Evolutionary conservation across 805 yeast genomes (phyloP), one percentile per base, ranked within the genome.

Genomic region (Yarrowia bubula): DNA sequence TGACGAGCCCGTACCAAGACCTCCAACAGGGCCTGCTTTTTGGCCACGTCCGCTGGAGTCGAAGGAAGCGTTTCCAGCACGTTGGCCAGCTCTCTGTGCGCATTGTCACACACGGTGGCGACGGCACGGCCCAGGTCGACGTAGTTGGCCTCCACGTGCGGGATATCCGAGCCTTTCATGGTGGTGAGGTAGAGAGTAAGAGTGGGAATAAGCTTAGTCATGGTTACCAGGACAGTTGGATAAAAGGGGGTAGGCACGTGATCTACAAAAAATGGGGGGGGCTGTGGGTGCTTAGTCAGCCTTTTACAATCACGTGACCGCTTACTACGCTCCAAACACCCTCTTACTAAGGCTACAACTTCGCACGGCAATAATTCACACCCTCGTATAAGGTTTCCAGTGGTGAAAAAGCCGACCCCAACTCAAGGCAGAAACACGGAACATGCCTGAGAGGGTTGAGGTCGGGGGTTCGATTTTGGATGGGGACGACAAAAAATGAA

Each of bases 71-170:
- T 85, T 67, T 87, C 88, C 39, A 90, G 75, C 48, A 83, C 77
- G 42, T 84, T 84, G 37, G 81, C 81, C 43, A 90, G 76, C 73
- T 86, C 90, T 65, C 84, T 80, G 74, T 82, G 89, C 0, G 91
- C 80, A 67, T 85, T 84, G 67, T 83, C 83, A 1, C 88, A 80
- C 71, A 86, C 80, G 70, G 83, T 82, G 50, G 84, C 78, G 18
- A 89, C 78, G 8, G 89, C 79, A n/a, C 79, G 78, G 11, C 85
- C 79, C 37, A 90, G 75, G 11, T 93, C 86, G 2, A 88, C 80
- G 70, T 87, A 85, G 72, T 90, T 90, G 66, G 83, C 82, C 15
- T 89, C 81, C 67, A 90, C 81, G 72, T 89, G 96, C 13, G 95
- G 92, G 43, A 90, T 80, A 39, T 47, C 64, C 64, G 43, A 35